A percentile compares a stretch with the other conserved stretches of the same genome.
Conservation (phyloP, 768 basidiomycete genomes). For the Amanita phalloides region DNA sequence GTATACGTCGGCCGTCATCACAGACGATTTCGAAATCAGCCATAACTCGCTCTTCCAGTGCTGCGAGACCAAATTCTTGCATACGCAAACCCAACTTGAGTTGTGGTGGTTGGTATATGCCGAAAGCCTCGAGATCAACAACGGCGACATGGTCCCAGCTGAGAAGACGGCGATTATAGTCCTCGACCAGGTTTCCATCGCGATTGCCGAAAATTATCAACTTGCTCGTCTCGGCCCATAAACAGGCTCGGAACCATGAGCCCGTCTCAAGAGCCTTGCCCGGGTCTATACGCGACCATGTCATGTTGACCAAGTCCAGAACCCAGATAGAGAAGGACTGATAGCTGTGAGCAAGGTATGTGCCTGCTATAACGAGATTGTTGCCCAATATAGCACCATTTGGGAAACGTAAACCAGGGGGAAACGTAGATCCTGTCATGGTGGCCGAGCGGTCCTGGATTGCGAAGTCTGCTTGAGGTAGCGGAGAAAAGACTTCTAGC, state of each 20-base stretch:
- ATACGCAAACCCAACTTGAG: constrained; percentile 55
- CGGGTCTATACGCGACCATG: constrained; percentile 83
- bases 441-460: constrained; percentile 71
- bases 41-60: constrained; percentile 70
- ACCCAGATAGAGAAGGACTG: constrained; percentile 97
- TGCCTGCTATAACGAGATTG: constrained; percentile 89
- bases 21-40: constrained; percentile 91
- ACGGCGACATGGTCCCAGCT: constrained; percentile 90
- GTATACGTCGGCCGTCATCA: constrained; percentile 78
- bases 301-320: constrained; percentile 73
- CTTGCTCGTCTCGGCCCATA: constrained; percentile 78
- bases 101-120: constrained; percentile 84
- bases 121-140: constrained; percentile 89
- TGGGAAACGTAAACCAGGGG: constrained; percentile 93
- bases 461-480: constrained; percentile 63
- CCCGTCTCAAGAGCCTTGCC: constrained; percentile 79
- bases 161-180: constrained; percentile 84
- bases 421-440: constrained; percentile 77
- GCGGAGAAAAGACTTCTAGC: constrained; percentile 82
- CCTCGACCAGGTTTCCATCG: constrained; percentile 79
- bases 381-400: constrained; percentile 87
- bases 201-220: constrained; percentile 89
- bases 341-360: constrained; percentile 88
- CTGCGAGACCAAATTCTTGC: constrained; percentile 78
- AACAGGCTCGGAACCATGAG: constrained; percentile 90